These are phyloP conservation scores for Metschnikowia colocasiae DNA, from an alignment of 805 yeast genomes.

Conservation along the genomic window DNA sequence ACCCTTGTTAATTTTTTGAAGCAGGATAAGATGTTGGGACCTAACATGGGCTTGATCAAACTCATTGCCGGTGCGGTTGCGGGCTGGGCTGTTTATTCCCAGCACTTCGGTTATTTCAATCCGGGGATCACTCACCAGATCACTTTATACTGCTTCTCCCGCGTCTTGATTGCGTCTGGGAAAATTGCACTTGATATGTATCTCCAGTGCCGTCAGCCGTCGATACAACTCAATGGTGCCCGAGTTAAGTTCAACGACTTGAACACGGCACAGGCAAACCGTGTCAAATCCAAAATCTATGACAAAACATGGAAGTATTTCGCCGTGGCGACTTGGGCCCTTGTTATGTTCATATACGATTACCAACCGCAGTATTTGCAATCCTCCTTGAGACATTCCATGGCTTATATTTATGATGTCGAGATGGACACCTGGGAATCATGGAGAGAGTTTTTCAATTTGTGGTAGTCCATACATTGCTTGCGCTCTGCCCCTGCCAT, in stretches of 20 bases:
- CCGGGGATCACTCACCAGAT: conserved; percentile 65
- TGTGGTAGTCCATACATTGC: not conserved
- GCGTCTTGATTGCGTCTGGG: conserved; percentile 62
- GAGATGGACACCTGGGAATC: conserved; percentile 51
- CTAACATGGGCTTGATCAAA: conserved; percentile 28
- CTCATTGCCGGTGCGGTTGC: conserved; percentile 40
- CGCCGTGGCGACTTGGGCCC: conserved; percentile 68
- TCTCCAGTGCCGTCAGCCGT: conserved; percentile 36
- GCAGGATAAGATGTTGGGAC: conserved; percentile 33
- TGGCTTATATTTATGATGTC: conserved; percentile 67
- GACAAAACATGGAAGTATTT: conserved; percentile 52
- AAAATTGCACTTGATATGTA: conserved; percentile 44
- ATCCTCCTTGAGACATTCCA: conserved; percentile 58
- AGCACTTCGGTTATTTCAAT: conserved; percentile 41
- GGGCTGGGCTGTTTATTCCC: conserved; percentile 43
- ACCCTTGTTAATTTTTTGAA: conserved; percentile 28
- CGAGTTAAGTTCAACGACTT: conserved; percentile 25
- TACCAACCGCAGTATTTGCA: conserved; percentile 61
- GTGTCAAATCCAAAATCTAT: conserved; percentile 27
- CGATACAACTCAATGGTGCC: conserved; percentile 21
- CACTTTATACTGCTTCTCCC: conserved; percentile 67
- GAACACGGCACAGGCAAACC: conserved; percentile 30
- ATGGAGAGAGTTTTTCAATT: conserved; percentile 44
- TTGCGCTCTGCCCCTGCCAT: not conserved
- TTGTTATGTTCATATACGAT: conserved; percentile 67